Conservation (phyloP, 257 asterid genomes). For the Verbascum thapsus region DNA sequence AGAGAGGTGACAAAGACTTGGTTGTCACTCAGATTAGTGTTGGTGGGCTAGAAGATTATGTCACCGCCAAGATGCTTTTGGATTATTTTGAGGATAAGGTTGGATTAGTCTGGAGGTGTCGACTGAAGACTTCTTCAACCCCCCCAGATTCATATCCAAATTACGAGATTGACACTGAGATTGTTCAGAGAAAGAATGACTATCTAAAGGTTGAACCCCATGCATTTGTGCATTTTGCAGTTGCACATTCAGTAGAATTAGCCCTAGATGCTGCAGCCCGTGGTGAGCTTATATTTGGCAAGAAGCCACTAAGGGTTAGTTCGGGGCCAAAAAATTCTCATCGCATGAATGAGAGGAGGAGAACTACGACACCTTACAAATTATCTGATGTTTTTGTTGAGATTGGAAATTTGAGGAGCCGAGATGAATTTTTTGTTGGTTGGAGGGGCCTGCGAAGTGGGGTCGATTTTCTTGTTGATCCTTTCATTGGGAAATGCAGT, state of each 20-base stretch:
- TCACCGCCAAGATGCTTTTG: slow-evolving; percentile 64
- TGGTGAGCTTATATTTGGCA: slow-evolving; percentile 48
- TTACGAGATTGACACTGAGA: slow-evolving; percentile 42
- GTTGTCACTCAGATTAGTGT: slow-evolving; percentile 78
- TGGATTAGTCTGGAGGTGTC: slow-evolving; percentile 85
- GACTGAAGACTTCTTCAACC: slow-evolving; percentile 92
- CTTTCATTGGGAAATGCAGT: slow-evolving; percentile 70
- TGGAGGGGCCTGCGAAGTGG: slow-evolving; percentile 69
- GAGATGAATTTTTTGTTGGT: slow-evolving; percentile 67
- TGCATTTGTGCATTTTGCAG: slow-evolving; percentile 84
- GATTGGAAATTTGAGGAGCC: slow-evolving; percentile 58
- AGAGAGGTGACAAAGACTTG: slow-evolving; percentile 39
- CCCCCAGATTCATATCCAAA: slow-evolving; percentile 75
- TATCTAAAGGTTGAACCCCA: slow-evolving; percentile 77
- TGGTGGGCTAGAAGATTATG: slow-evolving; percentile 60
- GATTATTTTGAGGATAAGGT: slow-evolving; percentile 59
- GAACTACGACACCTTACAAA: slow-evolving; percentile 56
- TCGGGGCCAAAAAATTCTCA: slow-evolving; percentile 76
- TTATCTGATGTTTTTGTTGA: slow-evolving; percentile 57
- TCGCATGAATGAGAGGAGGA: slow-evolving; percentile 65
- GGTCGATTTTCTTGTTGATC: slow-evolving; percentile 78
- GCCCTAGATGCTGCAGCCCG: slow-evolving; percentile 67
- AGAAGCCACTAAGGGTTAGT: slow-evolving; percentile 56
- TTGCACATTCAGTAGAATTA: slow-evolving; percentile 45
- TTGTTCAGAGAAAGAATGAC: slow-evolving; percentile 38